Evolutionary conservation across 768 basidiomycete genomes (phyloP).

Genomic region (Rossbeevera mucosa): DNA sequence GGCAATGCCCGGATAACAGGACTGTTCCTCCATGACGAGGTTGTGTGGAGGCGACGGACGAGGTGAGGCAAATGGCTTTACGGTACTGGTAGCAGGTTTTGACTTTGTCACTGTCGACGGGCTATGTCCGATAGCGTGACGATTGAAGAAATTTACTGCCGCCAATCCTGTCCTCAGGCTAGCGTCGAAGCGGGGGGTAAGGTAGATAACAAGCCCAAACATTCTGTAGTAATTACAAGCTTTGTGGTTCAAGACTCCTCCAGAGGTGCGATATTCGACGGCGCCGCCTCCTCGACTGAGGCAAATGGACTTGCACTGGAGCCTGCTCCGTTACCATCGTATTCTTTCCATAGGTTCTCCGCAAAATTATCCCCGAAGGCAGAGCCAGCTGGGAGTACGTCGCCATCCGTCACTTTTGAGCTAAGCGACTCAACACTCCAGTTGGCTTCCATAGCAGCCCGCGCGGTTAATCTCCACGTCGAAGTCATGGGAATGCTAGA

Average conservation of each 20-base stretch:
- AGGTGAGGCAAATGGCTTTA: slow-evolving; percentile 28
- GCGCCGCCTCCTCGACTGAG: slow-evolving; percentile 12
- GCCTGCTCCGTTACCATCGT: slow-evolving; percentile 31
- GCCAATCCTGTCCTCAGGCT: slow-evolving; percentile 68
- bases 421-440: slow-evolving; percentile 36
- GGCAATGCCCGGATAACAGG: slow-evolving; percentile 22
- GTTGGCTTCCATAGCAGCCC: slow-evolving; percentile 31
- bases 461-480: slow-evolving; percentile 27
- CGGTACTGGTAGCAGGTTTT: slow-evolving; percentile 15
- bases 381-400: slow-evolving; percentile 20
- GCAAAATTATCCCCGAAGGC: slow-evolving; percentile 67
- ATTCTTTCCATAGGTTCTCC: slow-evolving; percentile 51
- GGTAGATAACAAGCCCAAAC: slow-evolving; percentile 51
- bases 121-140: slow-evolving; percentile 9
- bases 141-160: slow-evolving; percentile 38
- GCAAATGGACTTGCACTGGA: slow-evolving; percentile 2
- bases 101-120: slow-evolving; percentile 15
- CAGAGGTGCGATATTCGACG: slow-evolving; percentile 23
- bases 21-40: slow-evolving; percentile 18
- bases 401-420: slow-evolving; percentile 22
- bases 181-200: slow-evolving; percentile 59
- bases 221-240: slow-evolving; percentile 41
- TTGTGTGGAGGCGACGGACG: slow-evolving; percentile 20
- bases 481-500: slow-evolving; percentile 23
- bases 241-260: slow-evolving; percentile 32